Conservation (phyloP, 2,329 filamentous ascomycete genomes). For the Sporothrix pallida region DNA sequence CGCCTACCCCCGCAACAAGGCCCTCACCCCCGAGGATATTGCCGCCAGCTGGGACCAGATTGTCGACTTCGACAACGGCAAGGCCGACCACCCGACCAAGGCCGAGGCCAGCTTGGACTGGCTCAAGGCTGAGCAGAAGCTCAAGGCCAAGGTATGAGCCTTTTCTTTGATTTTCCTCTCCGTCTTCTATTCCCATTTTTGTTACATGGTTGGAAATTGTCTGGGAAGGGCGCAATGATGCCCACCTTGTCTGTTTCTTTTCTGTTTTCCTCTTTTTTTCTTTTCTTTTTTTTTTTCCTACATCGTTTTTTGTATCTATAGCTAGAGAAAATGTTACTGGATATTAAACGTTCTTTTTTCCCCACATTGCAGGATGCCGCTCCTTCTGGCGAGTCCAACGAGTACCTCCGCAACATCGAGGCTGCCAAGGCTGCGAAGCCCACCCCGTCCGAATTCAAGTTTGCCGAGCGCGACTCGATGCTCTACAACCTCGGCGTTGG, state of each 20-base stretch:
- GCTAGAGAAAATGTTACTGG: constrained; percentile 34
- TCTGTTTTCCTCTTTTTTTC: constrained; percentile 39
- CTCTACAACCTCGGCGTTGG: constrained; percentile 96
- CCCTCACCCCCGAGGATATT: constrained; percentile 84
- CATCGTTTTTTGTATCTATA: constrained; percentile 33
- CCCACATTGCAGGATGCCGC: constrained; percentile 30
- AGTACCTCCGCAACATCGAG: constrained; percentile 73
- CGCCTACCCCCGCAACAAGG: constrained; percentile 86
- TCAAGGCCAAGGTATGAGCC: constrained; percentile 63
- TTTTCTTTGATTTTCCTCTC: constrained; percentile 39
- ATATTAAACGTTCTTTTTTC: constrained; percentile 40
- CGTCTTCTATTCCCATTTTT: constrained; percentile 29
- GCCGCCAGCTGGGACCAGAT: constrained; percentile 77
- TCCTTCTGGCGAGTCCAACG: constrained; percentile 53
- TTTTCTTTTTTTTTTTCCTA: constrained; percentile 36
- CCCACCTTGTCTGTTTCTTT: constrained; percentile 23
- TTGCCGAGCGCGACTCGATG: constrained; percentile 84
- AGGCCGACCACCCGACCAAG: constrained; percentile 84
- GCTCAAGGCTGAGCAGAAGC: constrained; percentile 72
- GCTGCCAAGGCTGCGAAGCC: constrained; percentile 74
- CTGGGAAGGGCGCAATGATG: background rate
- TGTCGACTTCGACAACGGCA: constrained; percentile 83
- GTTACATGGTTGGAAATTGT: constrained; percentile 7
- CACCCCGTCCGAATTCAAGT: constrained; percentile 75
- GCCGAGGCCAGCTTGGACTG: constrained; percentile 77